phyloP scores from a whole-genome alignment of 2,329 filamentous ascomycete genomes.

The Nigrospora sphaerica region DNA sequence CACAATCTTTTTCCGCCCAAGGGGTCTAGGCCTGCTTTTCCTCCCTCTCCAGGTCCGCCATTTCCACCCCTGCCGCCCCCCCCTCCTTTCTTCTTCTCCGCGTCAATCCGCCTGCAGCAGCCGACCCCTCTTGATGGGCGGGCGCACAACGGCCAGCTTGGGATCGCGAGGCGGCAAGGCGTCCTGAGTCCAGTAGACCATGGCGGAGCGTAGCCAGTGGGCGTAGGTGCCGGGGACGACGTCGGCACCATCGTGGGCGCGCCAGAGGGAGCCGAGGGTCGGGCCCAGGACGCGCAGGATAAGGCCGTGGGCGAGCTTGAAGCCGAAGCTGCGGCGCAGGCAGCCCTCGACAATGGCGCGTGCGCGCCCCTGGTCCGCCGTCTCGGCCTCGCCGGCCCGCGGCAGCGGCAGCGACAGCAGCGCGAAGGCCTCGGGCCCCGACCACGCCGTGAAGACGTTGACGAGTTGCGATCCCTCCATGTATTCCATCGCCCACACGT shows the following conservation, averaged over 20 bases:
- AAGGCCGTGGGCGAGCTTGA: slow-evolving; percentile 49
- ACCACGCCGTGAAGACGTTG: slow-evolving; percentile 44
- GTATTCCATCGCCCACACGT: slow-evolving; percentile 42
- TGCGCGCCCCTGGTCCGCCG: slow-evolving; percentile 36
- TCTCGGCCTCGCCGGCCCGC: slow-evolving; percentile 20
- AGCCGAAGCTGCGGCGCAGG: slow-evolving; percentile 41
- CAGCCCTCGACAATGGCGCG: slow-evolving; percentile 43
- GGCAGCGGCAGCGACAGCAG: slow-evolving; percentile 38
- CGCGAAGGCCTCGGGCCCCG: slow-evolving; percentile 39
- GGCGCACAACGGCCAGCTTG: slow-evolving; percentile 20
- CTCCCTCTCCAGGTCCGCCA: too few relatives aligned
- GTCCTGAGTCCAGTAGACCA: slow-evolving; percentile 37
- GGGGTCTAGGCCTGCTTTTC: too few relatives aligned
- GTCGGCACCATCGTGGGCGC: slow-evolving; percentile 40
- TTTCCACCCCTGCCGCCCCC: too few relatives aligned
- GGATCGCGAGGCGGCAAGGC: slow-evolving; percentile 26
- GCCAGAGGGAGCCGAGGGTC: slow-evolving; percentile 48
- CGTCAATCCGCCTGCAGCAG: slow-evolving; percentile 14
- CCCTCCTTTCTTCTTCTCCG: background rate
- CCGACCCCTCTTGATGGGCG: slow-evolving; percentile 31
- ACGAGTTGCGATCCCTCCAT: slow-evolving; percentile 44
- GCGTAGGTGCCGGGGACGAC: slow-evolving; percentile 43
- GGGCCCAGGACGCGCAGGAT: slow-evolving; percentile 40
- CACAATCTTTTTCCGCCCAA: too few relatives aligned
- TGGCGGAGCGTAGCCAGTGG: slow-evolving; percentile 45